Evolutionary conservation across 257 asterid species (phyloP).

Genomic region (Petunia secreta): DNA sequence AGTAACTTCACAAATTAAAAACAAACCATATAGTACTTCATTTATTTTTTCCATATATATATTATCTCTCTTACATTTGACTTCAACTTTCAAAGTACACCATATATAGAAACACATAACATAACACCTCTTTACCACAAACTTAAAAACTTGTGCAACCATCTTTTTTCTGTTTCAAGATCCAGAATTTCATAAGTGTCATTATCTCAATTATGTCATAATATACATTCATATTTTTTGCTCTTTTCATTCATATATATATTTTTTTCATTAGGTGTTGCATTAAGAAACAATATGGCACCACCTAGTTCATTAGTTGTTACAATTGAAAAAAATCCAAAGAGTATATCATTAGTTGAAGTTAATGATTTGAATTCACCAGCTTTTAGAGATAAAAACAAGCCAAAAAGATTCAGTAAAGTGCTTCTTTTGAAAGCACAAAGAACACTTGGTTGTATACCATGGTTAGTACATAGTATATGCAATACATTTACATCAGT

Average conservation of each 20-base stretch:
- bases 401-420: conserved; percentile 71
- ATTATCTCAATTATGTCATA: conserved; percentile 1
- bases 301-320: conserved; percentile 70
- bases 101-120: not conserved
- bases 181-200: conserved; percentile 44
- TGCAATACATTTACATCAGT: conserved; percentile 48
- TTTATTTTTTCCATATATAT: conserved; percentile 23
- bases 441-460: conserved; percentile 56
- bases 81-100: conserved; percentile 29
- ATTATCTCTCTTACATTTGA: conserved; percentile 35
- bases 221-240: not conserved
- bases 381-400: conserved; percentile 62
- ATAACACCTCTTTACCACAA: conserved; percentile 33
- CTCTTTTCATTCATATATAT: conserved; percentile 33
- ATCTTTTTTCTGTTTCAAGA: conserved; percentile 40
- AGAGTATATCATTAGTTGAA: conserved; percentile 55
- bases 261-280: conserved; percentile 25
- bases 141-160: conserved; percentile 33
- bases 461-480: conserved; percentile 57
- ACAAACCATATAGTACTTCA: conserved; percentile 30
- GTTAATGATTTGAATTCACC: conserved; percentile 42
- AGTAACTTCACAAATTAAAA: conserved; percentile 6
- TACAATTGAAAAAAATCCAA: conserved; percentile 69
- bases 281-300: conserved; percentile 47
- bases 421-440: conserved; percentile 68